Conservation (phyloP, 2,329 filamentous ascomycete genomes). For the Tolypocladium tropicale region DNA sequence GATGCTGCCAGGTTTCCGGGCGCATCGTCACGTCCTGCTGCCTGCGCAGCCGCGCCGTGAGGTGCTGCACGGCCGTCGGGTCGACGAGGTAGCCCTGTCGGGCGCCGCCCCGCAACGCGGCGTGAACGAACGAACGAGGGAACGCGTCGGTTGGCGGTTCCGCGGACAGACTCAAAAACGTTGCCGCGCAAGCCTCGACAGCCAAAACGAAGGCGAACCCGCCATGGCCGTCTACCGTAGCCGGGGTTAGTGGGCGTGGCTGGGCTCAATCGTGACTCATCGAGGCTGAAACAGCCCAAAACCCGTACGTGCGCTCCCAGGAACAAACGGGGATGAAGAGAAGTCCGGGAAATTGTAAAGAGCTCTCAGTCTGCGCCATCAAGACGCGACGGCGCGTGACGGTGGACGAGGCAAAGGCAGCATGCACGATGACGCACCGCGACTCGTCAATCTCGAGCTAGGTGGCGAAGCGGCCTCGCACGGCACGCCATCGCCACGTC, state of each 20-base stretch:
- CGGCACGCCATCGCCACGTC: neutral
- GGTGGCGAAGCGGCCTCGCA: neutral
- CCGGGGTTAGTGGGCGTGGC: neutral
- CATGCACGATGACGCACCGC: neutral
- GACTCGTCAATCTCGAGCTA: neutral
- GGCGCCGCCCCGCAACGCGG: neutral
- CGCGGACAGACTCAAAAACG: neutral
- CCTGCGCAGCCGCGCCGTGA: neutral
- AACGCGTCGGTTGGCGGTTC: neutral
- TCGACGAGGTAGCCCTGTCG: neutral
- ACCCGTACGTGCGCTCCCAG: neutral
- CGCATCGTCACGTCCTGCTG: neutral
- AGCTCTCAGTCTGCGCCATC: too few relatives aligned
- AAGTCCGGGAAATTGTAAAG: too few relatives aligned
- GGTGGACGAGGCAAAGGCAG: neutral
- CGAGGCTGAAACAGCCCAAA: neutral
- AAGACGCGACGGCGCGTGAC: neutral
- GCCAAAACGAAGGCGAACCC: neutral
- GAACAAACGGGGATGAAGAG: too few relatives aligned
- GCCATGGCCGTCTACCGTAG: neutral
- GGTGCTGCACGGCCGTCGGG: neutral
- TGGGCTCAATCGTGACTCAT: neutral
- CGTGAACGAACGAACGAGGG: neutral
- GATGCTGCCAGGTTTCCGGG: neutral
- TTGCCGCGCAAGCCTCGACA: neutral